Percentiles rank a stretch among this genome's conserved stretches.
Evolutionary conservation across 1,284 basidiomycete genomes (phyloP).

Genomic region (Megacollybia platyphylla): DNA sequence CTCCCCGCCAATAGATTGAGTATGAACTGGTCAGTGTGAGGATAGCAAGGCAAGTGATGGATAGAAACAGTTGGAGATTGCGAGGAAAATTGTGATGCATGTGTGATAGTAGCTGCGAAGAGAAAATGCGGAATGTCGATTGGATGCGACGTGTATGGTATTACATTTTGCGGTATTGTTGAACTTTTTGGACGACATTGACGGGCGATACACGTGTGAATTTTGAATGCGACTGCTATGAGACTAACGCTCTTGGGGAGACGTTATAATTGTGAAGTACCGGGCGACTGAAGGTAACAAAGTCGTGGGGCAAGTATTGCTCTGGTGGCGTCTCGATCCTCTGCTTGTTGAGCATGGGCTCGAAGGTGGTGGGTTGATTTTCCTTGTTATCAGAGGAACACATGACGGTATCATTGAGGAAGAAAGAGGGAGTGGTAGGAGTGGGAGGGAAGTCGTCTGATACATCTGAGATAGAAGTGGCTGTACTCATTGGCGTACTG

Average conservation of each 20-base stretch:
- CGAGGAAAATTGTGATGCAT: constrained; percentile 62
- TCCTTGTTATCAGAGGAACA: constrained; percentile 66
- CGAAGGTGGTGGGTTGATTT: constrained; percentile 56
- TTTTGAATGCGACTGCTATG: constrained; percentile 27
- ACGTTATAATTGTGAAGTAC: constrained; percentile 54
- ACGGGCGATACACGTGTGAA: constrained; percentile 9
- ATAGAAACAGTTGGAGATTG: constrained; percentile 34
- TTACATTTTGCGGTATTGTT: constrained; percentile 61
- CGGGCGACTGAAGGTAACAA: constrained; percentile 58
- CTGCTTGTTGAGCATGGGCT: constrained; percentile 59
- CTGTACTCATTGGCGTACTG: constrained; percentile 61
- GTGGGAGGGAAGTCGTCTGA: constrained; percentile 76
- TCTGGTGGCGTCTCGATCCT: constrained; percentile 53
- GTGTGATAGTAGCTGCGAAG: constrained; percentile 55
- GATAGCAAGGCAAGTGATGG: constrained; percentile 14
- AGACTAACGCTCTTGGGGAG: constrained; percentile 47
- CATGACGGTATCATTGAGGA: constrained; percentile 10
- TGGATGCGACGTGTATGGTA: constrained; percentile 44
- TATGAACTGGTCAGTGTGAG: neutral
- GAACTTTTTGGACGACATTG: constrained; percentile 23
- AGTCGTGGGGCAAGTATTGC: constrained; percentile 69
- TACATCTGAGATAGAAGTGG: constrained; percentile 57
- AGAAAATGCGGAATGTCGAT: constrained; percentile 44
- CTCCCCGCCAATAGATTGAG: no score
- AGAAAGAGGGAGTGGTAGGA: constrained; percentile 51